A percentile compares a stretch with the other conserved stretches of the same genome.
phyloP scores from a whole-genome alignment of 345 rosid species.

The Litchi chinensis region DNA sequence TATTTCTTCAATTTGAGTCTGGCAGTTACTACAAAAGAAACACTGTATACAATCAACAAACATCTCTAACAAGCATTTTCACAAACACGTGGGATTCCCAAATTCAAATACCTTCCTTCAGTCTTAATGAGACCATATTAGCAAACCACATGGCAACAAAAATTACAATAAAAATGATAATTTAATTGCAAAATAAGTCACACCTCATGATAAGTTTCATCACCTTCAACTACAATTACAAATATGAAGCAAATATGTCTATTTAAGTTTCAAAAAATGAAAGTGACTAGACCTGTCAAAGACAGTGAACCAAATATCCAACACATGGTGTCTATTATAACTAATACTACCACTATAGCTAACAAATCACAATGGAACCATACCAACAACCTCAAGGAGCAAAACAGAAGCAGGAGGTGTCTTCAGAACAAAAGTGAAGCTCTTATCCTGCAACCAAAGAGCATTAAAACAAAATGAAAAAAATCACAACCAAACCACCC shows the following conservation, averaged over 20 bases:
- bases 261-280: not conserved
- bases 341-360: not conserved
- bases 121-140: too few species aligned
- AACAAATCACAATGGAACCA: constrained; percentile 1
- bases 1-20: constrained; percentile 61
- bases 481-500: not conserved
- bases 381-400: constrained; percentile 94
- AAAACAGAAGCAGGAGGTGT: constrained; percentile 83
- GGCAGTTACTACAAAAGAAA: constrained; percentile 27
- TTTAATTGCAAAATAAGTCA: too few species aligned
- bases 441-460: constrained; percentile 71
- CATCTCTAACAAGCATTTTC: constrained; percentile 19
- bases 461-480: not conserved
- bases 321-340: not conserved
- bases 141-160: too few species aligned
- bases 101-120: constrained; percentile 49
- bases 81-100: constrained; percentile 29
- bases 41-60: not conserved
- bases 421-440: constrained; percentile 51
- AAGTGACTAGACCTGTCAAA: not conserved
- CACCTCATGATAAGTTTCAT: too few species aligned
- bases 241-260: not conserved
- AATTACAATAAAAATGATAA: too few species aligned
- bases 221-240: too few species aligned
- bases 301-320: not conserved